Percentiles rank a stretch among this genome's conserved stretches.
phyloP scores from a whole-genome alignment of 2,329 filamentous ascomycete genomes.

The Diaporthe ampelina region DNA sequence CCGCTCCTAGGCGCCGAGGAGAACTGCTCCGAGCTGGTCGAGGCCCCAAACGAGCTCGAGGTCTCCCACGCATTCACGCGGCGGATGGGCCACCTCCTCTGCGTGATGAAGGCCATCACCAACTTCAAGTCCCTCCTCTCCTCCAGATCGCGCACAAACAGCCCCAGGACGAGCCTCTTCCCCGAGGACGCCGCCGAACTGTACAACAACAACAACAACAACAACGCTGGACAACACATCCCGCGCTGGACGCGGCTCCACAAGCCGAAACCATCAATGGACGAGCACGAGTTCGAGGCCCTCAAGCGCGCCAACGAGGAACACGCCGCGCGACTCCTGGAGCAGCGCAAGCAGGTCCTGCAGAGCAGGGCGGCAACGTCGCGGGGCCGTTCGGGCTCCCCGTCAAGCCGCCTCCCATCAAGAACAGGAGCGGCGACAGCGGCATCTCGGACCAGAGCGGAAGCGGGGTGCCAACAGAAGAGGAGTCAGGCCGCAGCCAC shows the following conservation, averaged over 20 bases:
- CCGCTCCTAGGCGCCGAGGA: slow-evolving; percentile 84
- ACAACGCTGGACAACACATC: neutral
- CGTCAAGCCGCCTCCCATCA: neutral
- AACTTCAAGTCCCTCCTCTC: slow-evolving; percentile 84
- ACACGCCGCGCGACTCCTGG: slow-evolving; percentile 64
- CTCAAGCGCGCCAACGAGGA: slow-evolving; percentile 56
- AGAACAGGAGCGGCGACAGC: neutral
- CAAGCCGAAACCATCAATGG: slow-evolving; percentile 38
- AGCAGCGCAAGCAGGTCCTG: slow-evolving; percentile 60
- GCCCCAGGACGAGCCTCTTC: slow-evolving; percentile 49
- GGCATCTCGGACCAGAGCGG: neutral
- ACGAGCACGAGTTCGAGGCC: slow-evolving; percentile 41
- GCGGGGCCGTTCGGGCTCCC: neutral
- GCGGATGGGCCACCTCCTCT: slow-evolving; percentile 88
- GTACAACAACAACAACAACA: neutral
- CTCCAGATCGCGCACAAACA: slow-evolving; percentile 38
- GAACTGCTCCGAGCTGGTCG: slow-evolving; percentile 85
- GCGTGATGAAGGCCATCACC: slow-evolving; percentile 91
- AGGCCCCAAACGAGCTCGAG: slow-evolving; percentile 89
- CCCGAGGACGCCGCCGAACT: slow-evolving; percentile 45
- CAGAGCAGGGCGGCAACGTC: slow-evolving; percentile 24
- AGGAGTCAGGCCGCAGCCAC: slow-evolving; percentile 11
- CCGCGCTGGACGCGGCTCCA: neutral
- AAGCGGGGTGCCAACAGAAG: neutral
- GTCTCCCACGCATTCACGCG: slow-evolving; percentile 91